Evolutionary conservation across 805 yeast species (phyloP), one percentile per base, ranked within the genome.

Genomic region (Ogataea zsoltii): DNA sequence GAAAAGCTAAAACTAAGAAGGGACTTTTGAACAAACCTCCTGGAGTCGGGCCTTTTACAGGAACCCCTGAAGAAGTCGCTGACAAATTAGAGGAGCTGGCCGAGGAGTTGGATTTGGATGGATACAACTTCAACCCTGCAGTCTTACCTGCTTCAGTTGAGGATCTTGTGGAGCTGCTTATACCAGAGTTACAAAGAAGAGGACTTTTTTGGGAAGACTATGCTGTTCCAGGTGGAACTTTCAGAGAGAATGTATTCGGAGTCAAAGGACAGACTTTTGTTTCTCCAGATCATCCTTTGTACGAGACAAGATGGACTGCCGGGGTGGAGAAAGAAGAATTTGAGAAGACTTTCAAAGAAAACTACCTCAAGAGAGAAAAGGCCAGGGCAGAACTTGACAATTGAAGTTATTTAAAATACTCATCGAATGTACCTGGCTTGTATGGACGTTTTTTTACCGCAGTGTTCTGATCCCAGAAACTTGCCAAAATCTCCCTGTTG

Each of bases 71-170:
- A 7, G 65, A 66, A 34, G 69, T 72, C 19, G 74, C 71, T 7
- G 71, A 71, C 38, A 60, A 62, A 48, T 57, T 72, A 28, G 68
- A 69, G 45, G 45, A 55, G 30, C 71, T 71, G 68, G 70, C 64
- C 11, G 65, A 63, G 11, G 56, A 60, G 16, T 62, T 67, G n/a
- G 73, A 64, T 37, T 60, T 72, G 19, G 77, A 72, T 49, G 77
- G 77, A 0, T 70, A 70, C 51, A 72, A 72, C 44, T 53, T 72
- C 31, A 62, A 66, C 3, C 65, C 68, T 49, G 65, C 72, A 0
- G 57, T 67, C 7, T 48, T 58, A 14, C 73, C 71, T 19, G 68
- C 64, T 4, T 49, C 68, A 4, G 61, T 65, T 33, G 67, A 66
- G 45, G 72, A 72, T 15, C 47, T 71, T 29, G 67, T 68, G 26